Conservation (phyloP, 2,329 filamentous ascomycete genomes). For the Cercospora zeina region DNA sequence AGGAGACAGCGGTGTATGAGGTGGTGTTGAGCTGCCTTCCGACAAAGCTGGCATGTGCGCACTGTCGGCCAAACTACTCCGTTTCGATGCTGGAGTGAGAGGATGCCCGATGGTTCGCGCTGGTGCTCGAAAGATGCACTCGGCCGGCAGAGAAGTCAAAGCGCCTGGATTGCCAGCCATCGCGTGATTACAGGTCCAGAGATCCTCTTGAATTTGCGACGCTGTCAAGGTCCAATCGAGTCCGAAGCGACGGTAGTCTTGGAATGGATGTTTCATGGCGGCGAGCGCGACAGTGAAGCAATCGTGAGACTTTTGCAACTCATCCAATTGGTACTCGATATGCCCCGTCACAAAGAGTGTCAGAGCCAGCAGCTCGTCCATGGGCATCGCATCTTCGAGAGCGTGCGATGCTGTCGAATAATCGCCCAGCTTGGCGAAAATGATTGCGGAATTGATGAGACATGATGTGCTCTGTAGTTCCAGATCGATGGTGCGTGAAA, state of each 20-base stretch:
- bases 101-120: conserved; percentile 3
- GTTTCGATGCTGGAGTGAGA: conserved; percentile 13
- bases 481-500: conserved; percentile 27
- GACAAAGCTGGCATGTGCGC: conserved; percentile 19
- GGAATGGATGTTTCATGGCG: conserved; percentile 21
- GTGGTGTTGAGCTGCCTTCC: conserved; percentile 16
- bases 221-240: conserved; percentile 32
- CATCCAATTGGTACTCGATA: conserved; percentile 32
- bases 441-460: conserved; percentile 37
- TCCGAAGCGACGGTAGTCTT: conserved; percentile 22
- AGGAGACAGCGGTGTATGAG: conserved; percentile 12
- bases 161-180: neutral
- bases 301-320: conserved; percentile 27
- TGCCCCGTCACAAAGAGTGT: conserved; percentile 38
- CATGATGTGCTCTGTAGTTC: conserved; percentile 28
- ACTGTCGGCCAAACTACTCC: conserved; percentile 18
- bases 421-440: conserved; percentile 38
- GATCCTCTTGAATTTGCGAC: conserved; percentile 21
- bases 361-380: conserved; percentile 27
- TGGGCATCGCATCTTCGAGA: conserved; percentile 30
- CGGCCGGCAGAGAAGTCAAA: conserved; percentile 30
- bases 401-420: conserved; percentile 30
- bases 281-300: conserved; percentile 31
- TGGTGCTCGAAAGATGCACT: conserved; percentile 34
- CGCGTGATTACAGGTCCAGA: conserved; percentile 15